Evolutionary conservation across 768 basidiomycete species (phyloP), one percentile per base, ranked within the genome.

Genomic region (Rubroboletus pulcherrimus): DNA sequence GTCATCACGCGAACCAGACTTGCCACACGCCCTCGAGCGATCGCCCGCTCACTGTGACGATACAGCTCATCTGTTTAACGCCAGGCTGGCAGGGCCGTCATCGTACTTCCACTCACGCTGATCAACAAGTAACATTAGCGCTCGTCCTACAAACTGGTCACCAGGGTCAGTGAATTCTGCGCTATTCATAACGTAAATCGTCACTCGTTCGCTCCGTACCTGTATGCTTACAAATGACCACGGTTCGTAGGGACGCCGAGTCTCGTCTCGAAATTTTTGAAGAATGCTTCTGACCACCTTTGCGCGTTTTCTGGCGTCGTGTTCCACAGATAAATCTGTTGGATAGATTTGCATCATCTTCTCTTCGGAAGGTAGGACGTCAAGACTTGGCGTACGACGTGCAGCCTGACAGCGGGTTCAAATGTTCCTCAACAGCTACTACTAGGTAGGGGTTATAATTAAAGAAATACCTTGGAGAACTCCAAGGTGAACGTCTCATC

Each of bases 381-480:
- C 5, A n/a, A 34, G 26, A 24, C 3, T 41, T 5, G 31, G 21
- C 53, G 29, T 40, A 53, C 49, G 34, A 54, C 41, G 17, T 57
- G 34, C 33, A 88, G 65, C 30, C 76, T 70, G 68, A 86, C 80
- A 6, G 83, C 83, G 17, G 86, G 86, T 12, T 85, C 85, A 50
- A 85, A 77, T 0, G 79, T 78, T 5, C 85, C 85, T 17, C 58
- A 62, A 84, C 84, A 0, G 83, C 77, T 51, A 24, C 24, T 24
- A 24, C 4, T 24, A 87, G 75, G 35, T 73, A 74, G 51, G 85
- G 81, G 62, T 84, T 81, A 70, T 83, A 74, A 12, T 67, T 74
- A 60, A 81, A 7, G 30, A 38, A 15, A 21, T 38, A 53, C 55
- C 52, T 54, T 57, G 26, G 38, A 15, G 39, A 9, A 43, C 29